Conservation (phyloP, 2,329 filamentous ascomycete species). For the Pseudopyricularia cyperi region DNA sequence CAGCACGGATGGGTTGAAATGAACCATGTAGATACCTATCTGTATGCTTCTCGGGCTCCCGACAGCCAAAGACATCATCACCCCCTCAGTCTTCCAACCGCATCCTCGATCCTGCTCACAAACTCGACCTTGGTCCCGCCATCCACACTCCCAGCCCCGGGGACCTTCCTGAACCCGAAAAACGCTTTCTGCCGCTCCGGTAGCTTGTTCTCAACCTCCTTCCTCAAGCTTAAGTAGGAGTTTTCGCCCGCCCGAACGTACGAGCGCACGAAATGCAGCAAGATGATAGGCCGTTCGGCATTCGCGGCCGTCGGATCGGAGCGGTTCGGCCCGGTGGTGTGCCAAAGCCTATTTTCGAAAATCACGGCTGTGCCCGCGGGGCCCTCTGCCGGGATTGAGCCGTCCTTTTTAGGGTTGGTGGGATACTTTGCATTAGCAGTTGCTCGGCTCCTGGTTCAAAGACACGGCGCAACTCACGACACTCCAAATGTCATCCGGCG, state of each 20-base stretch:
- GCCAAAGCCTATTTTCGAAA: background rate
- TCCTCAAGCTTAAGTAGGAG: background rate
- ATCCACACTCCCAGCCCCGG: background rate
- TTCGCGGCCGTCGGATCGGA: background rate
- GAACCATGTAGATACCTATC: no score
- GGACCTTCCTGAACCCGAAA: background rate
- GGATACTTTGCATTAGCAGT: background rate
- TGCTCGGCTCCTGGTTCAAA: background rate
- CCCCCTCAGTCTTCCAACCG: background rate
- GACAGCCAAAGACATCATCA: background rate
- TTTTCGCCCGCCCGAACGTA: background rate
- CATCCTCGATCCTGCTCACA: background rate
- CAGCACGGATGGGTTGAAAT: no score
- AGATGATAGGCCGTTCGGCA: background rate
- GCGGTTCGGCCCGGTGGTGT: background rate
- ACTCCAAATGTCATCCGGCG: background rate
- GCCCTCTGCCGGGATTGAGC: background rate
- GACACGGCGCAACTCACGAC: background rate
- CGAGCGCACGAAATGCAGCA: background rate
- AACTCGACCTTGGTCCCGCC: background rate
- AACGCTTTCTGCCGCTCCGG: background rate
- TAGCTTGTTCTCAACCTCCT: background rate
- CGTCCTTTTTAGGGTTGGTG: background rate
- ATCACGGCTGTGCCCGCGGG: background rate
- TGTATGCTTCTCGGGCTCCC: no score